These are phyloP conservation scores for Calcarisporium arbuscula DNA, from an alignment of 2,329 filamentous ascomycete species.

Conservation along the genomic window DNA sequence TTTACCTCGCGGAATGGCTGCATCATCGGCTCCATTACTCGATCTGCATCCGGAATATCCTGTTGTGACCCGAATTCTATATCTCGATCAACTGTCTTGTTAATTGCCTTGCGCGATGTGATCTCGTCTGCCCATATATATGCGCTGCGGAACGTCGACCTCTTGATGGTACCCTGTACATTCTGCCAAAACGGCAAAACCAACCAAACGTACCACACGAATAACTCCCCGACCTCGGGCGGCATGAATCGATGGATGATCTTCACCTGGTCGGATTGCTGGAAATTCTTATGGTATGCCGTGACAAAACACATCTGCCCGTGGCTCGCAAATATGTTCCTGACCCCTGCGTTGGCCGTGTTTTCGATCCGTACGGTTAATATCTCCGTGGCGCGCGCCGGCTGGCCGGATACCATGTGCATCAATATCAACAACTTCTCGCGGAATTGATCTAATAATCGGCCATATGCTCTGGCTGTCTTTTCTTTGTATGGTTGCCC, in stretches of 20 bases:
- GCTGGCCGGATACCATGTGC: too few relatives aligned
- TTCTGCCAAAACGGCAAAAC: slow-evolving; percentile 3
- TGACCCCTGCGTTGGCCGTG: too few relatives aligned
- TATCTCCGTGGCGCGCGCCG: too few relatives aligned
- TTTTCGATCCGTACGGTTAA: too few relatives aligned
- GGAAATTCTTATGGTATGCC: slow-evolving; percentile 6
- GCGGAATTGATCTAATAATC: too few relatives aligned
- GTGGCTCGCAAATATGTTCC: slow-evolving; percentile 1
- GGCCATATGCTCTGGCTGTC: too few relatives aligned
- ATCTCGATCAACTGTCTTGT: not conserved
- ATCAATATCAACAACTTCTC: too few relatives aligned
- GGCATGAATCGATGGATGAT: not conserved
- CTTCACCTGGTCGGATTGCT: not conserved
- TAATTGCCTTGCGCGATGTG: not conserved
- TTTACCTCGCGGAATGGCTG: not conserved
- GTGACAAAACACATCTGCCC: slow-evolving; percentile 4
- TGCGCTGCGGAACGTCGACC: not conserved
- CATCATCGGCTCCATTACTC: not conserved
- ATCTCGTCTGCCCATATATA: not conserved
- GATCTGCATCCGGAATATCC: too few relatives aligned
- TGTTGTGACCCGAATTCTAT: too few relatives aligned
- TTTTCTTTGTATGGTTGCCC: too few relatives aligned
- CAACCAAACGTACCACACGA: slow-evolving; percentile 1
- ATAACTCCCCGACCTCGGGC: slow-evolving; percentile 1
- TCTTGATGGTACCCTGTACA: slow-evolving; percentile 1